Percentiles rank a stretch among this genome's conserved stretches.
Evolutionary conservation across 768 basidiomycete species (phyloP).

Genomic region (Hygrophoropsis aurantiaca): DNA sequence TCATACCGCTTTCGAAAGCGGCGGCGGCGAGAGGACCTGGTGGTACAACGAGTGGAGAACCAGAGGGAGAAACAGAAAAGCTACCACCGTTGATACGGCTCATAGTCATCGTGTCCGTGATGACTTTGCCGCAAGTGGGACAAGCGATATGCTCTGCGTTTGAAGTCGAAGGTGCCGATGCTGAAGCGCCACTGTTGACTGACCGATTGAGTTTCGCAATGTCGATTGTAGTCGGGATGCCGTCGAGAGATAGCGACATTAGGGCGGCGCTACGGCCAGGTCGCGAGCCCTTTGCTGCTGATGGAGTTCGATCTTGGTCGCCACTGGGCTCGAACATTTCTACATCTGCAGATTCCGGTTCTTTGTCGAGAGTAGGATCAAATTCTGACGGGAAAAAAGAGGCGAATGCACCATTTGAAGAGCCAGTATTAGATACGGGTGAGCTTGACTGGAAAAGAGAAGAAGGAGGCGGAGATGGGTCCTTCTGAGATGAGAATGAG

Average conservation of each 20-base stretch:
- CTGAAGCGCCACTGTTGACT: slow-evolving; percentile 27
- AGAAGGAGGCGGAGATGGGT: slow-evolving; percentile 8
- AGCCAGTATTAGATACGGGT: neutral
- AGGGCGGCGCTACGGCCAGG: slow-evolving; percentile 28
- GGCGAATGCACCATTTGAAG: slow-evolving; percentile 12
- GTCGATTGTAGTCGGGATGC: slow-evolving; percentile 41
- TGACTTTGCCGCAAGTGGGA: slow-evolving; percentile 54
- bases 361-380: slow-evolving; percentile 14
- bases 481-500: slow-evolving; percentile 26
- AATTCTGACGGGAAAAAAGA: slow-evolving; percentile 24
- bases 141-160: slow-evolving; percentile 43
- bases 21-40: slow-evolving; percentile 58
- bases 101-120: slow-evolving; percentile 45
- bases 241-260: slow-evolving; percentile 55
- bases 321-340: slow-evolving; percentile 27
- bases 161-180: slow-evolving; percentile 47
- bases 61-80: slow-evolving; percentile 27
- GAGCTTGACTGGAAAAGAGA: slow-evolving; percentile 24
- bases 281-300: slow-evolving; percentile 21
- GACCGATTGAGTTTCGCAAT: slow-evolving; percentile 31
- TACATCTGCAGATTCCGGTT: slow-evolving; percentile 17
- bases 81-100: slow-evolving; percentile 18
- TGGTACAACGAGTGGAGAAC: slow-evolving; percentile 46
- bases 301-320: slow-evolving; percentile 20
- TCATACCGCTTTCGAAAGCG: slow-evolving; percentile 60